Conservation (phyloP, 257 asterid genomes). For the Lantana camara region DNA sequence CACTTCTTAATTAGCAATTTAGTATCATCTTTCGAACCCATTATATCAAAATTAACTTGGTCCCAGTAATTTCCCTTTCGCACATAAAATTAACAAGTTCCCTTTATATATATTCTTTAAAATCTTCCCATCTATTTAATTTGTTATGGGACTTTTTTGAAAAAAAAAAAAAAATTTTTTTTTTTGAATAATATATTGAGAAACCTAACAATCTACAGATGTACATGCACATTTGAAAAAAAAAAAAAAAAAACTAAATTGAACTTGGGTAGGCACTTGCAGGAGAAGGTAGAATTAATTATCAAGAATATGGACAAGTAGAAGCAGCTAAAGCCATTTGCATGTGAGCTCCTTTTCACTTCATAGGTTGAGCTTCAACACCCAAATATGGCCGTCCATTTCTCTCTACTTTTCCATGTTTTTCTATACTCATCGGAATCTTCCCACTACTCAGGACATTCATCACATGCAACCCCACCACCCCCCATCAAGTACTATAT, state of each 20-base stretch:
- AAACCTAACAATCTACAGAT: conserved; percentile 26
- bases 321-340: not conserved
- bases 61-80: too few species aligned
- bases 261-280: conserved; percentile 20
- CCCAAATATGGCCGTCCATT: conserved; percentile 23
- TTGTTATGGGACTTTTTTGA: too few species aligned
- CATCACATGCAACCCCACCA: not conserved
- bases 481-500: not conserved
- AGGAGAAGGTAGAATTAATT: not conserved
- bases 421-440: conserved; percentile 15
- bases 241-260: not conserved
- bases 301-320: too few species aligned
- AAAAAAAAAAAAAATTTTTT: too few species aligned
- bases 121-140: too few species aligned
- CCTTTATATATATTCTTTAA: too few species aligned
- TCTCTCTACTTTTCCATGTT: not conserved
- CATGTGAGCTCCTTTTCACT: not conserved
- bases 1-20: too few species aligned
- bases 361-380: conserved; percentile 14
- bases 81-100: too few species aligned
- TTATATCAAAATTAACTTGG: too few species aligned
- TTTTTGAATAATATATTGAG: conserved; percentile 17
- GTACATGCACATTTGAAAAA: conserved; percentile 34
- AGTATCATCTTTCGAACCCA: too few species aligned
- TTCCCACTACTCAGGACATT: conserved; percentile 24